phyloP scores from a whole-genome alignment of 2,329 filamentous ascomycete species.

The Fusarium bactridioides region DNA sequence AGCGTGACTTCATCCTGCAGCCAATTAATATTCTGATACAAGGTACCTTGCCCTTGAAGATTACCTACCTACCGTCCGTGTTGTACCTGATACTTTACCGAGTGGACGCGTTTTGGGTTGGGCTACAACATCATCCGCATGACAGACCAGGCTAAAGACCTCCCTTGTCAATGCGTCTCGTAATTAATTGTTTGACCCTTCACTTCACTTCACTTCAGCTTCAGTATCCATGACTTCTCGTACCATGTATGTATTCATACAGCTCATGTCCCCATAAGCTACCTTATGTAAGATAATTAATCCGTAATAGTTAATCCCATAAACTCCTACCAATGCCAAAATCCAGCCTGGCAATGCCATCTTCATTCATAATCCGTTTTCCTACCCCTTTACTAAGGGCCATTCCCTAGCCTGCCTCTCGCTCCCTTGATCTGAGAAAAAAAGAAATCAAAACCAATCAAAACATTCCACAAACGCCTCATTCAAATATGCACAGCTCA shows the following conservation, averaged over 20 bases:
- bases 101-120: neutral
- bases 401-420: slow-evolving; percentile 2
- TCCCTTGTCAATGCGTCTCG: slow-evolving; percentile 32
- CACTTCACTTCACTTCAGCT: neutral
- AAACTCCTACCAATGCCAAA: slow-evolving; percentile 28
- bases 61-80: neutral
- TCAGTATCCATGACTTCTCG: neutral
- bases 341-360: slow-evolving; percentile 22
- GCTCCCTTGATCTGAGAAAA: slow-evolving; percentile 19
- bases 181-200: slow-evolving; percentile 10
- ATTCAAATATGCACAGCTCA: slow-evolving; percentile 33
- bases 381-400: slow-evolving; percentile 5
- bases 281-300: slow-evolving; percentile 13
- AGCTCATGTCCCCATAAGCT: slow-evolving; percentile 29
- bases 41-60: slow-evolving; percentile 39
- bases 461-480: slow-evolving; percentile 40
- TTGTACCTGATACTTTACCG: slow-evolving; percentile 15
- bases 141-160: slow-evolving; percentile 3
- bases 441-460: slow-evolving; percentile 10
- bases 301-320: slow-evolving; percentile 25
- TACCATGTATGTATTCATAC: slow-evolving; percentile 31
- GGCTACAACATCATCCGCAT: slow-evolving; percentile 13
- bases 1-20: slow-evolving; percentile 41
- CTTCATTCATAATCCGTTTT: slow-evolving; percentile 25
- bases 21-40: slow-evolving; percentile 14